These are phyloP conservation scores for Aspergillus fumigatus DNA, from an alignment of 2,329 filamentous ascomycete species.

Conservation along the genomic window DNA sequence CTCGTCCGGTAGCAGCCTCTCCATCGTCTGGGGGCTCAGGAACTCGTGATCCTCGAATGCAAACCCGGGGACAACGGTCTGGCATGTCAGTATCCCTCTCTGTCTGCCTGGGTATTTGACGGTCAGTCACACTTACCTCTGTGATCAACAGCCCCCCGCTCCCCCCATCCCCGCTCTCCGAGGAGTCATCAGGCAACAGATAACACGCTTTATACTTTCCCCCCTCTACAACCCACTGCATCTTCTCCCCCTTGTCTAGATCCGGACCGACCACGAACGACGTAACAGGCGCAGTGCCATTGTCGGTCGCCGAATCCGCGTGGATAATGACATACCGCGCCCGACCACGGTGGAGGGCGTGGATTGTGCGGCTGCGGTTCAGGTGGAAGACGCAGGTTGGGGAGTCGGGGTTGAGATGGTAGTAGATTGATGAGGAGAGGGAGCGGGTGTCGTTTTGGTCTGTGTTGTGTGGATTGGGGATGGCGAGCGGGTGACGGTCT, in stretches of 20 bases:
- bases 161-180: constrained; percentile 29
- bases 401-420: constrained; percentile 54
- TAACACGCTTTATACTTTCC: constrained; percentile 64
- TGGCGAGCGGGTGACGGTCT: constrained; percentile 48
- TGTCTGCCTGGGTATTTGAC: no score
- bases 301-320: constrained; percentile 41
- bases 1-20: constrained; percentile 49
- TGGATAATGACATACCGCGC: constrained; percentile 63
- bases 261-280: constrained; percentile 60
- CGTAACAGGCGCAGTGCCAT: constrained; percentile 51
- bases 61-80: constrained; percentile 64
- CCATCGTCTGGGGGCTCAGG: constrained; percentile 49
- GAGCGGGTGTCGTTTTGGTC: constrained; percentile 37
- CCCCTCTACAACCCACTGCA: constrained; percentile 67
- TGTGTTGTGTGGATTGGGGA: constrained; percentile 48
- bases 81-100: not conserved
- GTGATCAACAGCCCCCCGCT: constrained; percentile 58
- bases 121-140: constrained; percentile 40
- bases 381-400: constrained; percentile 60
- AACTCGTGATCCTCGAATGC: constrained; percentile 66
- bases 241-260: constrained; percentile 53
- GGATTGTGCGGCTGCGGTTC: constrained; percentile 59
- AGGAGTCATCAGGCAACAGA: constrained; percentile 45
- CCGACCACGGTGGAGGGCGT: constrained; percentile 60
- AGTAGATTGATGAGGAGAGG: constrained; percentile 60